A percentile compares a stretch with the other conserved stretches of the same genome.
Evolutionary conservation across 176 grass and related monocot genomes (phyloP).

Genomic region (Carex pumila): DNA sequence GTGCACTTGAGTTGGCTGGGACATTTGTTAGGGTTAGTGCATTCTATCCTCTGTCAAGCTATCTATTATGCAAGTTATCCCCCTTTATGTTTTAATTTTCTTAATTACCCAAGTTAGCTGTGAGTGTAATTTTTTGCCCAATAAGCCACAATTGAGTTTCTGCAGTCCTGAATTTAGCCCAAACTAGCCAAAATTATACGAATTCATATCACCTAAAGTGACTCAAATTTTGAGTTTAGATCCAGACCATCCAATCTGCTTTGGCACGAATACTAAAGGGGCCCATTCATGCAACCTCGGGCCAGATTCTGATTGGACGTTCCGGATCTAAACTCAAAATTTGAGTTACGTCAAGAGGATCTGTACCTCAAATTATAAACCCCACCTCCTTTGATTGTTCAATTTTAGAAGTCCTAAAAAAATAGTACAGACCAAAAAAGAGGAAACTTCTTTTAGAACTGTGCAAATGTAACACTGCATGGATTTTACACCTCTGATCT

Average conservation of each 20-base stretch:
- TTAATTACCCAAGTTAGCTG: background rate
- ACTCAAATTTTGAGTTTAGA: no score
- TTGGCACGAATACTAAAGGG: no score
- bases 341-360: no score
- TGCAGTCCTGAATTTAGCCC: background rate
- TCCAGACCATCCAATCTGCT: no score
- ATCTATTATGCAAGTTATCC: no score
- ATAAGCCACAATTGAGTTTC: background rate
- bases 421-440: background rate
- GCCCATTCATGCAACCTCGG: no score
- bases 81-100: no score
- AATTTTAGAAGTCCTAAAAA: background rate
- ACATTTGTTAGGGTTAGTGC: slow-evolving; percentile 64
- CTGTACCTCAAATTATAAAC: no score
- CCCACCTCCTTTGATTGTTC: background rate
- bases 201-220: no score
- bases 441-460: background rate
- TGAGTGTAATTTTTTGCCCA: background rate
- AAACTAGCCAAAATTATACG: background rate
- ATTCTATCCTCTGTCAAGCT: no score
- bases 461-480: background rate
- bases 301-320: no score
- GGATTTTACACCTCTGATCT: background rate
- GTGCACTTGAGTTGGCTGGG: slow-evolving; percentile 63
- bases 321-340: no score